A percentile compares a stretch with the other conserved stretches of the same genome.
Conservation (phyloP, 108 stramenopile genomes). For the Nitzschia palea region DNA sequence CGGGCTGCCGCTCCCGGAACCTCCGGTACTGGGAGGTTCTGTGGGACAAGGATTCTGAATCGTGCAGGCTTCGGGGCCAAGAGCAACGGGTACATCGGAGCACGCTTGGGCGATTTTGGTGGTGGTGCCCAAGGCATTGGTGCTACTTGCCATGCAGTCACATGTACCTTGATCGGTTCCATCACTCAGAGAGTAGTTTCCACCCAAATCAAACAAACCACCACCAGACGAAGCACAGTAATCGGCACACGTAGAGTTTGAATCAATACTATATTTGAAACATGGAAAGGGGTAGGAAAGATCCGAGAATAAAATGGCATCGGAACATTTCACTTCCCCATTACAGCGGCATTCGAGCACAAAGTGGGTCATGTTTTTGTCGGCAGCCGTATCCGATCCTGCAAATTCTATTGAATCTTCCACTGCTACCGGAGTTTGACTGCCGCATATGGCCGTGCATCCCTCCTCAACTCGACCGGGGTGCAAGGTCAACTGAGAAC, state of each 20-base stretch:
- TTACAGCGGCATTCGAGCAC: slow-evolving; percentile 17
- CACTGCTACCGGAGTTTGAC: neutral
- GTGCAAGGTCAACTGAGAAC: slow-evolving; percentile 9
- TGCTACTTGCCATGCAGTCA: neutral
- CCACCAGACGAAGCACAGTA: slow-evolving; percentile 9
- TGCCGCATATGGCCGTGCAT: slow-evolving; percentile 1
- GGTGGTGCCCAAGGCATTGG: neutral
- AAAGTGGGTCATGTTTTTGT: slow-evolving; percentile 20
- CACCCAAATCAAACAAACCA: slow-evolving; percentile 14
- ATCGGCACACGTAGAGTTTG: neutral
- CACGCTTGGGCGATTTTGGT: slow-evolving; percentile 3
- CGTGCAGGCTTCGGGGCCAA: slow-evolving; percentile 10
- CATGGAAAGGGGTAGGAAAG: neutral
- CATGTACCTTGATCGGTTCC: neutral
- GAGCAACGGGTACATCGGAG: slow-evolving; percentile 8
- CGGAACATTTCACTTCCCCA: slow-evolving; percentile 16
- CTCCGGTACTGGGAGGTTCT: neutral
- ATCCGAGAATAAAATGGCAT: slow-evolving; percentile 25
- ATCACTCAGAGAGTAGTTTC: neutral
- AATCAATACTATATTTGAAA: neutral
- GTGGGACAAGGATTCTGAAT: slow-evolving; percentile 13
- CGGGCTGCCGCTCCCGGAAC: too few species aligned
- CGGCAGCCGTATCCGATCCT: slow-evolving; percentile 1
- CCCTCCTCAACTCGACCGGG: slow-evolving; percentile 7
- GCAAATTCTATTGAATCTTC: slow-evolving; percentile 16